Evolutionary conservation across 2,329 filamentous ascomycete species (phyloP).

Genomic region (Didymella pomorum): DNA sequence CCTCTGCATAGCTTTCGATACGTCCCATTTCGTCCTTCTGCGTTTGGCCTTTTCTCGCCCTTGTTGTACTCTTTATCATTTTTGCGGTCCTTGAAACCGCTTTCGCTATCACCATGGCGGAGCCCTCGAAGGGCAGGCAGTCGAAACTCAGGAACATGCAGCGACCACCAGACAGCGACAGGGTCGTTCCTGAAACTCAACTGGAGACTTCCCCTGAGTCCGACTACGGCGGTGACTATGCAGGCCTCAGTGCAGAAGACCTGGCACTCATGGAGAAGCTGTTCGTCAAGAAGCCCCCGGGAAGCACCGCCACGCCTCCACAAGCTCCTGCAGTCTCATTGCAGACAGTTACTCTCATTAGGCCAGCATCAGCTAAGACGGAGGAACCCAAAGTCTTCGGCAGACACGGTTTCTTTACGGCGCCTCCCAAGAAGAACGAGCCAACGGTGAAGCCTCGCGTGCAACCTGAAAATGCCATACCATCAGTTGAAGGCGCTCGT

Average conservation of each 20-base stretch:
- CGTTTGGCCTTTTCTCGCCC: background rate
- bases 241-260: background rate
- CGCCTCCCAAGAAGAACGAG: background rate
- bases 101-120: slow-evolving; percentile 24
- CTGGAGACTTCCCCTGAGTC: background rate
- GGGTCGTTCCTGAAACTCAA: slow-evolving; percentile 32
- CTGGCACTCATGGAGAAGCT: background rate
- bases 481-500: background rate
- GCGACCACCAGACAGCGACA: slow-evolving; percentile 33
- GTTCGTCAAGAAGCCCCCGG: background rate
- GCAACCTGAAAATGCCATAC: background rate
- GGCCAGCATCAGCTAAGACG: background rate
- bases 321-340: background rate
- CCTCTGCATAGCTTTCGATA: background rate
- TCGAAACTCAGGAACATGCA: slow-evolving; percentile 35
- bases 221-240: background rate
- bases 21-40: background rate
- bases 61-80: background rate
- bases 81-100: background rate
- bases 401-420: background rate
- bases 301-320: background rate
- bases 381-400: background rate
- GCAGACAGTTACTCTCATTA: background rate
- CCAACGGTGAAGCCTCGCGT: background rate
- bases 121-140: slow-evolving; percentile 19